Percentiles rank a stretch among this genome's conserved stretches.
Conservation (phyloP, 2,329 filamentous ascomycete species). For the Cladosporium sp. region DNA sequence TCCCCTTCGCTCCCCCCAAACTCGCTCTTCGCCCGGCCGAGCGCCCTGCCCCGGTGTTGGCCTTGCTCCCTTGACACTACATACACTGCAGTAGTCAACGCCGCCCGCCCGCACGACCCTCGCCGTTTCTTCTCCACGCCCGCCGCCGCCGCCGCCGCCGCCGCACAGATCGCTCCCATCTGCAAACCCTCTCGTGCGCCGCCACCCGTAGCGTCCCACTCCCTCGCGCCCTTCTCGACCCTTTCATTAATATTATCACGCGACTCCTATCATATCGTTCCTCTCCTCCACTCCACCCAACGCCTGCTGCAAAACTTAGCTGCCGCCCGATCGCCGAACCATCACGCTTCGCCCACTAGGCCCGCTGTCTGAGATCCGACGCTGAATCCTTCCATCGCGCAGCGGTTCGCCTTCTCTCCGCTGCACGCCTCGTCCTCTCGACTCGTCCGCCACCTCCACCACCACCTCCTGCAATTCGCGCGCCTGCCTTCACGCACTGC, state of each 20-base stretch:
- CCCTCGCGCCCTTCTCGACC: background rate
- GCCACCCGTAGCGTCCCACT: conserved; percentile 1
- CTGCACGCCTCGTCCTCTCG: background rate
- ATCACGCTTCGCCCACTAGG: conserved; percentile 2
- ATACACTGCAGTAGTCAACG: too few species aligned
- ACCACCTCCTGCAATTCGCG: background rate
- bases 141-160: conserved; percentile 2
- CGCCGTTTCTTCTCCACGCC: conserved; percentile 11
- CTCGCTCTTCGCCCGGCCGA: background rate
- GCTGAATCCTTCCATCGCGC: background rate
- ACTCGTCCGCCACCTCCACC: conserved; percentile 3
- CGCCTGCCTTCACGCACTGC: too few species aligned
- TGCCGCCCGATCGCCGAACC: background rate
- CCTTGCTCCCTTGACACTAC: background rate
- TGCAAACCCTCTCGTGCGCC: conserved; percentile 8
- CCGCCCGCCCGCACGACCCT: background rate
- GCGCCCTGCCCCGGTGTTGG: background rate
- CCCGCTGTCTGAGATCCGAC: conserved; percentile 6
- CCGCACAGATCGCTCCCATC: conserved; percentile 6
- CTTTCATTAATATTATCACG: conserved; percentile 6
- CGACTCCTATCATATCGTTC: conserved; percentile 12
- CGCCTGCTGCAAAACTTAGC: background rate
- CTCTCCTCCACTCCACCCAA: background rate
- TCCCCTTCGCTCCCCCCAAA: too few species aligned
- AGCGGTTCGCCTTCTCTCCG: background rate